These are phyloP conservation scores for Annulohypoxylon stygium DNA, from an alignment of 495 filamentous ascomycete species.

Conservation along the genomic window DNA sequence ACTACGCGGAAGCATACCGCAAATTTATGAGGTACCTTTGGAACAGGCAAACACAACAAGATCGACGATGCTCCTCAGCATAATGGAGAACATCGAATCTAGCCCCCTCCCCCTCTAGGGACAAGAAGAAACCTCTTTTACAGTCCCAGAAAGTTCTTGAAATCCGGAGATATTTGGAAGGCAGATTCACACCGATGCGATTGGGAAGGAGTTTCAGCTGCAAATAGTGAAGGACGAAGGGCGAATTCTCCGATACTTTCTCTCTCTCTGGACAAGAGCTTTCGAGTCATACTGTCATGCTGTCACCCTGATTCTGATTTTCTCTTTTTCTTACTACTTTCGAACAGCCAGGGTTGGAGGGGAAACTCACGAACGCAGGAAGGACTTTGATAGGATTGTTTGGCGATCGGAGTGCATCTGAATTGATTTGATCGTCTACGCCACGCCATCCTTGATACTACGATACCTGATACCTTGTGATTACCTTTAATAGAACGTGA, in stretches of 20 bases:
- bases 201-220: constrained; percentile 20
- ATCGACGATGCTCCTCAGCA: constrained; percentile 13
- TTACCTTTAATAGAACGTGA: constrained; percentile 9
- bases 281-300: constrained; percentile 27
- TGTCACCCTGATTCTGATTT: constrained; percentile 47
- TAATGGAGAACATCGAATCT: constrained; percentile 38
- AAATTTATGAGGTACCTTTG: constrained; percentile 36
- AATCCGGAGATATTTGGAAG: constrained; percentile 31
- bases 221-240: constrained; percentile 14
- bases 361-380: constrained; percentile 56
- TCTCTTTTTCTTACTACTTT: constrained; percentile 58
- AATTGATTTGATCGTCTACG: constrained; percentile 58
- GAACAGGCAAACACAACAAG: constrained; percentile 26
- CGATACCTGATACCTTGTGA: constrained; percentile 2
- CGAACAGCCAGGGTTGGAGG: constrained; percentile 49
- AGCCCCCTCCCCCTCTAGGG: constrained; percentile 6
- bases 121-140: constrained; percentile 28
- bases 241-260: constrained; percentile 19
- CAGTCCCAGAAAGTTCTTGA: constrained; percentile 43
- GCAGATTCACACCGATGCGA: constrained; percentile 26
- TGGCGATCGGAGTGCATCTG: constrained; percentile 61
- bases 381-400: constrained; percentile 62
- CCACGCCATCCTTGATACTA: constrained; percentile 25
- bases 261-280: constrained; percentile 40
- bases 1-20: constrained; percentile 44